Conservation (phyloP, 2,329 filamentous ascomycete species). For the Gaeumannomyces tritici region DNA sequence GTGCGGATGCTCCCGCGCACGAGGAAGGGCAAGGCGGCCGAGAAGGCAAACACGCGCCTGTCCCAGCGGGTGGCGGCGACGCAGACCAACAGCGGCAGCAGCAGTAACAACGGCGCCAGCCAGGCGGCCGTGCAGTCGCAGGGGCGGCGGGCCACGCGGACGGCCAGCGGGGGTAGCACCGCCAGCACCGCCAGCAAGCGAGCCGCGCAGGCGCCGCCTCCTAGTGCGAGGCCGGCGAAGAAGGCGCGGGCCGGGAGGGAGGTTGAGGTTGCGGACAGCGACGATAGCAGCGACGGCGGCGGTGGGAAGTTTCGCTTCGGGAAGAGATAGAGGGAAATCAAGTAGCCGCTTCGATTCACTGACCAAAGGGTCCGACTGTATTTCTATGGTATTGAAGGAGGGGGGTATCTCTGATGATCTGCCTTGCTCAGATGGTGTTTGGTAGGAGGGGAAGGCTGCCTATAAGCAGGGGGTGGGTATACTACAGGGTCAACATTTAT, state of each 20-base stretch:
- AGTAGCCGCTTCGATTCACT: background rate
- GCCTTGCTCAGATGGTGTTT: background rate
- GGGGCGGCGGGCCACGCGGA: conserved; percentile 9
- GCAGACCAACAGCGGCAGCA: conserved; percentile 5
- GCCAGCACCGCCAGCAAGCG: conserved; percentile 17
- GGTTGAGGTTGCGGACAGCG: conserved; percentile 29
- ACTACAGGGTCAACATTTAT: background rate
- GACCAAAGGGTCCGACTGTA: background rate
- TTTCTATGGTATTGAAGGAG: background rate
- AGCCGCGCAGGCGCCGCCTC: conserved; percentile 20
- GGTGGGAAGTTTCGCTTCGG: conserved; percentile 48
- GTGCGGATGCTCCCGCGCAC: conserved; percentile 15
- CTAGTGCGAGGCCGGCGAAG: conserved; percentile 26
- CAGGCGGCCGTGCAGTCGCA: conserved; percentile 16
- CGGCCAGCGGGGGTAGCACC: background rate
- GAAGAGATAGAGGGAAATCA: conserved; percentile 25
- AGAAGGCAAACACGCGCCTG: conserved; percentile 13
- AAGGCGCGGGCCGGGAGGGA: conserved; percentile 16
- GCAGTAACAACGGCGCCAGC: conserved; percentile 12
- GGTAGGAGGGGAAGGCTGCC: background rate
- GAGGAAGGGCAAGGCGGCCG: conserved; percentile 21
- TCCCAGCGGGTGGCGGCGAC: conserved; percentile 14
- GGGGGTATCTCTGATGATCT: background rate
- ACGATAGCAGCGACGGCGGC: conserved; percentile 45
- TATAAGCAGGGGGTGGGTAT: background rate